Base-by-base conservation (phyloP, 116 monocot species). In the Dioscorea cayenensis region DNA sequence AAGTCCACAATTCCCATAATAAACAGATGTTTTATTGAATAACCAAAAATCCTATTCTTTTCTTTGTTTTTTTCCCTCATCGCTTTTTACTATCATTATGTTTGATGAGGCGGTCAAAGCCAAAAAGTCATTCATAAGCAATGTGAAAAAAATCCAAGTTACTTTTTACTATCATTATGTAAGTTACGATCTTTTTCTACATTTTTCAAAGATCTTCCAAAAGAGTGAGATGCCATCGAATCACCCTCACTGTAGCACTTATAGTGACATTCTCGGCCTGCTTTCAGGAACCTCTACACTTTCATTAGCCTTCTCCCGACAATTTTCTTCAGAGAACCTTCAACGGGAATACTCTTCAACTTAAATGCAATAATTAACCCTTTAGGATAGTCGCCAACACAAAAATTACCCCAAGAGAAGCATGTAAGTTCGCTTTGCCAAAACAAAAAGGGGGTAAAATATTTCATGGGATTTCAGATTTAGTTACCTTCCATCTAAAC, bases 291-390 rank as follows among this genome's bases (percentile, higher is more conserved):
- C 48, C 60, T 69, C 72, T 65, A 14, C 36, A 28, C 19, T 49
- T 61, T 63, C 77, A 63, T 66, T 29, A 13, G 43, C 50, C 63
- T 64, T 63, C 5, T 63, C 75, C 8, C 28, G n/a, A 77, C 13
- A 70, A 75, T 68, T 75, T 71, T 80, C 64, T 50, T 60, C 72
- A 60, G 68, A 18, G 68, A 67, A 71, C 21, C 65, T 58, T 72
- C 71, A 62, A 7, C 32, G 63, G 22, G 13, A 50, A 69, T 70
- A 14, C 50, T 77, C 66, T 84, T 92, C 76, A 97, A 74, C 73
- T 88, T 84, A 67, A 97, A 97, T 50, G 82, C 51, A 74, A 97
- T 70, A 68, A 97, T 86, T 43, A 90, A 68, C 20, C 97, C 97
- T 76, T 83, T 97, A 21, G 86, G 93, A 60, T 93, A 97, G 76